Evolutionary conservation across 176 grass and related monocot genomes (phyloP).

Genomic region (Coix lacrymajobi): DNA sequence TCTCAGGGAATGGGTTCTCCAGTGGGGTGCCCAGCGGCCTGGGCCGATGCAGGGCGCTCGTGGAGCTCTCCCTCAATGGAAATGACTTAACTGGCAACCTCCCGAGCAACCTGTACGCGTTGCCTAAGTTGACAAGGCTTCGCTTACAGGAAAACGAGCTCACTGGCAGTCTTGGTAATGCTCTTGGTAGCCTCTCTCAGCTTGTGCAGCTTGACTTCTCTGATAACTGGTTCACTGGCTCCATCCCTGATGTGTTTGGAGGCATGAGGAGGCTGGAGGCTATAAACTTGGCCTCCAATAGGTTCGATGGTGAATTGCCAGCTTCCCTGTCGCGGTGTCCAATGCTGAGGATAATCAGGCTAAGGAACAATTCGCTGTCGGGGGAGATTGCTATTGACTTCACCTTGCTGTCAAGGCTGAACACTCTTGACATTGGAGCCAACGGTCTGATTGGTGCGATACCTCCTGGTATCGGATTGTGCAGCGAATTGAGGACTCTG

Average conservation of each 20-base stretch:
- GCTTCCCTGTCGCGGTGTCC: conserved; percentile 29
- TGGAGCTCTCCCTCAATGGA: conserved; percentile 32
- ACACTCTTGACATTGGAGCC: conserved; percentile 24
- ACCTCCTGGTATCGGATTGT: conserved; percentile 8
- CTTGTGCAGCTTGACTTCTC: conserved; percentile 57
- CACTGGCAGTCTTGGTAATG: conserved; percentile 7
- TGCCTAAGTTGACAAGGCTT: conserved; percentile 31
- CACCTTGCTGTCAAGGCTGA: conserved; percentile 23
- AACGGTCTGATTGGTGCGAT: conserved; percentile 31
- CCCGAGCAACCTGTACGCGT: conserved; percentile 33
- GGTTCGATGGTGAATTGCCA: conserved; percentile 25
- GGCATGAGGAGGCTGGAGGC: conserved; percentile 33
- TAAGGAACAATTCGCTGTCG: conserved; percentile 49
- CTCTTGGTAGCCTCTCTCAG: conserved; percentile 42
- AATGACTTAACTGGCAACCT: conserved; percentile 29
- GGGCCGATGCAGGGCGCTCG: conserved; percentile 27
- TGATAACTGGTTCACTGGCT: conserved; percentile 24
- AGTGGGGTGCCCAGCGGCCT: neutral
- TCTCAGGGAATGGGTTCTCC: conserved; percentile 30
- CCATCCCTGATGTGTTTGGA: conserved; percentile 57
- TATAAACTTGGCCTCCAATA: conserved; percentile 38
- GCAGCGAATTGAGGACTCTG: conserved; percentile 33
- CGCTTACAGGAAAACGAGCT: conserved; percentile 40
- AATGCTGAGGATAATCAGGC: conserved; percentile 26
- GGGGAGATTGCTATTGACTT: conserved; percentile 45